phyloP scores from a whole-genome alignment of 306 rosid species.

The Hippophae gyantsensis region DNA sequence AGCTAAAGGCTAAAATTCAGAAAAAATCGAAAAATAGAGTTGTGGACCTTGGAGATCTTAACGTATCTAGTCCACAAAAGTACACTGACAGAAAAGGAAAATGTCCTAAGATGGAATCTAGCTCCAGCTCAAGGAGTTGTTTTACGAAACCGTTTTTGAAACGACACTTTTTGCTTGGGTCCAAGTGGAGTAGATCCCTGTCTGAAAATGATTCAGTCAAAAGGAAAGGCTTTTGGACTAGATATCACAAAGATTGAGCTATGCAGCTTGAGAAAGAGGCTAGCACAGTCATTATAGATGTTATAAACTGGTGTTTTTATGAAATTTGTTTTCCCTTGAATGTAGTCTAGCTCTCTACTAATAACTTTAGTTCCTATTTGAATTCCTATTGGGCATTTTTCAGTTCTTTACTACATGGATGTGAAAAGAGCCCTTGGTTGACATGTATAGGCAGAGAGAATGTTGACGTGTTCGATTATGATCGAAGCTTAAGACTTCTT shows the following conservation, averaged over 20 bases:
- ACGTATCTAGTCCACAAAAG: slow-evolving; percentile 38
- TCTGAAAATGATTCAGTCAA: slow-evolving; percentile 50
- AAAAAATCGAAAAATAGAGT: slow-evolving; percentile 62
- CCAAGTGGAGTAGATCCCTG: slow-evolving; percentile 55
- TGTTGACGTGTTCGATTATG: too few relatives aligned
- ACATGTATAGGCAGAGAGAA: too few relatives aligned
- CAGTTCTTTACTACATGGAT: too few relatives aligned
- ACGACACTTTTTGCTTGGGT: slow-evolving; percentile 60
- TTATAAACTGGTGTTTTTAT: not conserved
- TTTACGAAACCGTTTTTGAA: slow-evolving; percentile 55
- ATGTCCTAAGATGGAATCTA: slow-evolving; percentile 50
- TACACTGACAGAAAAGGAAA: slow-evolving; percentile 36
- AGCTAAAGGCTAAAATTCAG: slow-evolving; percentile 49
- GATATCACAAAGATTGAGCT: slow-evolving; percentile 38
- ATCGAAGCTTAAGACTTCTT: too few relatives aligned
- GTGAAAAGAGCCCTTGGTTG: too few relatives aligned
- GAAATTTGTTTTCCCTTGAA: too few relatives aligned
- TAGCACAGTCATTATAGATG: slow-evolving; percentile 19
- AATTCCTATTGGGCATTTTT: too few relatives aligned
- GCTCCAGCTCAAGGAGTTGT: slow-evolving; percentile 47
- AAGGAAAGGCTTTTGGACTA: slow-evolving; percentile 63
- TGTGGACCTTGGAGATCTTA: slow-evolving; percentile 48
- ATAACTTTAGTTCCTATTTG: too few relatives aligned
- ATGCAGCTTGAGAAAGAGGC: slow-evolving; percentile 8
- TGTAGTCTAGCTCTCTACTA: too few relatives aligned